Base-by-base conservation (phyloP, 75 land plant species). In the Isoetes taiwanensis region DNA sequence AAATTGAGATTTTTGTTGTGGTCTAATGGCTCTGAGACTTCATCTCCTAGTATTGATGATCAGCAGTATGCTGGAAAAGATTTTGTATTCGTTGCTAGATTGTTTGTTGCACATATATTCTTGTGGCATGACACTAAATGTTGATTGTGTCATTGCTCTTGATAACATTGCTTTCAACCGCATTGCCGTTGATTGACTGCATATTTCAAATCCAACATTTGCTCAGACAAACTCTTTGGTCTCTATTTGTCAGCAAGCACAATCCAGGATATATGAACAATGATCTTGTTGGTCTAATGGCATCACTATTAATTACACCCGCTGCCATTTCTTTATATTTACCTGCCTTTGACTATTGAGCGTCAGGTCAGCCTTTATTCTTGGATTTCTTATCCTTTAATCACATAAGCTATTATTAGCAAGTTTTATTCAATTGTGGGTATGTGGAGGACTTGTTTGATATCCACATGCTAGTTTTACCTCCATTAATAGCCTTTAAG, bases 211-310 rank as follows among this genome's bases (percentile, higher is more conserved):
- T 55, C 99, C 99, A 2, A 94, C 99, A 0, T 94, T 94, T 75
- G 84, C 86, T 28, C 96, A 94, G 65, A 94, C 99, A 52, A 94
- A 94, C 59, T 94, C 99, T 12, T 69, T 94, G 75, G 99, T 94
- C 9, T 94, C 99, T 3, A 94, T 96, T 35, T 94, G 99, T 94
- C 99, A 25, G 99, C 99, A n/a, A 94, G 96, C 68, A 94, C 99
- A 34, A 94, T 57, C 99, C 99, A 38, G 99, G 99, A 28, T 94
- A 94, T 63, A 94, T 94, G 99, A 94, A 94, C 62, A 94, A 94
- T 74, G 99, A 94, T 65, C 69, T 94, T 50, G 99, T 94, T 75
- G 99, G 99, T 23, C 77, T 94, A 61, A 84, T 94, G 64, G 90
- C 99, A 2, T 88, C 96, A 52, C 56, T 94, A 42, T 84, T 94